Base-by-base conservation (phyloP, 148 eudicot species). In the Heliamphora exappendiculata region DNA sequence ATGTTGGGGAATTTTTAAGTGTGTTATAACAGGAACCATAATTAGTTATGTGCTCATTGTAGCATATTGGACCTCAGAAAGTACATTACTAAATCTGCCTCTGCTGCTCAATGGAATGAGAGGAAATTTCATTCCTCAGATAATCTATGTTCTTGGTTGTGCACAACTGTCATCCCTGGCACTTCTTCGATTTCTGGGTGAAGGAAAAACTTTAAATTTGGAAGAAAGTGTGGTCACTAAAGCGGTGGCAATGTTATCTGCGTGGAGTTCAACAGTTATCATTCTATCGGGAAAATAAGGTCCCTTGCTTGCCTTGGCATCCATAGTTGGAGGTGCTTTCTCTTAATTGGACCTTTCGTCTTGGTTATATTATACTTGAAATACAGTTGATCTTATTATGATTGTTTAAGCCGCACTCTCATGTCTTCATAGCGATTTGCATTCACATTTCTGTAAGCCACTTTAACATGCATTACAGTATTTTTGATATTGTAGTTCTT, bases 211-310 rank as follows among this genome's bases (percentile, higher is more conserved):
- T 34, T 69, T 69, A 31, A 76, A 82, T 80, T 76, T 72, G 78
- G 87, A 82, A 81, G 87, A 87, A 57, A 79, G 76, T 58, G 85
- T 89, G 63, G 41, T 77, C 73, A 45, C 66, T 72, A 89, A 84
- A 83, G 84, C 84, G 51, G 86, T 88, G 54, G 88, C 92, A 72
- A 83, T 93, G 94, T 26, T 93, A 81, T 89, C 90, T 77, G 85
- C 93, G 20, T 96, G 90, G 87, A 90, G 97, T 82, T 84, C 97
- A 72, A 82, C 91, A 41, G 75, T 93, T 64, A 87, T 96, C 62
- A 74, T 93, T 44, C 82, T 96, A n/a, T 89, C 91, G 44, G 99
- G 98, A 50, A 96, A 83, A 79, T 98, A 93, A 86, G 99, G 99
- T 39, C 84, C 93, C 58, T 76, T 88, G 79, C 76, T 85, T 79